Conservation (phyloP, 1,284 basidiomycete genomes). For the Bjerkandera adusta region DNA sequence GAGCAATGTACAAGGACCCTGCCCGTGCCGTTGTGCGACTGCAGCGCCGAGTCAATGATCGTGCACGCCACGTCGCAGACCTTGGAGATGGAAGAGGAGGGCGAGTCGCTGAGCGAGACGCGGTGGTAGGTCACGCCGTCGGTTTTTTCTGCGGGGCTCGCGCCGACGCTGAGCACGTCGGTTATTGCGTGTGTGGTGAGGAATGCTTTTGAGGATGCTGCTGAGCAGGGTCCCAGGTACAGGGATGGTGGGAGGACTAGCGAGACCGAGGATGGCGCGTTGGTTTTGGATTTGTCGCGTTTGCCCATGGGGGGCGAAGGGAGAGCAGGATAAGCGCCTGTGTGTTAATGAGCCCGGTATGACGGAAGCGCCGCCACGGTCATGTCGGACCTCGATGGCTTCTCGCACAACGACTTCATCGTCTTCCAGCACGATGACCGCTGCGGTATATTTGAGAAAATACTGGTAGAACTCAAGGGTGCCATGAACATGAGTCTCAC, state of each 20-base stretch:
- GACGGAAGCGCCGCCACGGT: no score
- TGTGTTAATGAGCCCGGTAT: no score
- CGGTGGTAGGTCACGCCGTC: constrained; percentile 33
- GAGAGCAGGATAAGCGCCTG: no score
- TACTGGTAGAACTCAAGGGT: no score
- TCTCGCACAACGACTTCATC: no score
- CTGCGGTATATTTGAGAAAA: no score
- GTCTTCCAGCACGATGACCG: no score
- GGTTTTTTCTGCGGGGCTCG: constrained; percentile 25
- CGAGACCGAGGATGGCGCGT: no score
- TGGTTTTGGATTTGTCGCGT: no score
- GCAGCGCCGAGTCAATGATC: constrained; percentile 29
- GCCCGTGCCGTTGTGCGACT: constrained; percentile 27
- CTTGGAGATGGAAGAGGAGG: constrained; percentile 25
- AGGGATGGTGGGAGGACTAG: constrained; percentile 19
- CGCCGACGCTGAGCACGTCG: constrained; percentile 37
- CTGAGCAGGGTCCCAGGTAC: constrained; percentile 25
- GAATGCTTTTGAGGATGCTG: constrained; percentile 20
- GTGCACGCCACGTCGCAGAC: constrained; percentile 25
- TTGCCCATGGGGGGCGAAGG: no score
- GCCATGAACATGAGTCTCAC: no score
- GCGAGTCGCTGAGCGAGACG: constrained; percentile 32
- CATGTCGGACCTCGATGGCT: no score
- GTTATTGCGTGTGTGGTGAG: constrained; percentile 27
- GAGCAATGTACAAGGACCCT: constrained; percentile 53